Percentiles rank a stretch among this genome's conserved stretches.
These are phyloP conservation scores for Myxozyma sirexii DNA, from an alignment of 805 yeast genomes.

Conservation along the genomic window DNA sequence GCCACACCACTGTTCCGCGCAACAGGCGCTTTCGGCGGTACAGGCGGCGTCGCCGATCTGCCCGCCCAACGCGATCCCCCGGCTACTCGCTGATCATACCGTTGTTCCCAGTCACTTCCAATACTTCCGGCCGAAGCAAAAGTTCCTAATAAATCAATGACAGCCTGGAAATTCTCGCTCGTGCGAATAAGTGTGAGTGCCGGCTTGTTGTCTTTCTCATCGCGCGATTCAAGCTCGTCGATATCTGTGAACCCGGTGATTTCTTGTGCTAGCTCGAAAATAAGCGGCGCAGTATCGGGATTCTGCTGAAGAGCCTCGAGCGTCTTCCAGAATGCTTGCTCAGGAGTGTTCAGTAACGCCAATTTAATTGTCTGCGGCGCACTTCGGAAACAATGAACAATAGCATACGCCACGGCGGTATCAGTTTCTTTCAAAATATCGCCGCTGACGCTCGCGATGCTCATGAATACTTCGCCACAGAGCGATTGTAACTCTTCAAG, in stretches of 20 bases:
- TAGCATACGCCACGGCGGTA: conserved; percentile 14
- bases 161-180: conserved; percentile 33
- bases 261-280: conserved; percentile 27
- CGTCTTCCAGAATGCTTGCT: conserved; percentile 32
- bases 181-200: conserved; percentile 13
- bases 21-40: neutral
- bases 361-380: conserved; percentile 10
- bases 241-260: conserved; percentile 17
- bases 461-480: conserved; percentile 12
- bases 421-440: conserved; percentile 14
- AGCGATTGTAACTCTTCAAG: conserved; percentile 1
- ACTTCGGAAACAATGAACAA: conserved; percentile 20
- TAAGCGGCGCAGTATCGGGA: conserved; percentile 27
- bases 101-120: conserved; percentile 33
- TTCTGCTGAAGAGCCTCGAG: conserved; percentile 29
- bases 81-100: conserved; percentile 16
- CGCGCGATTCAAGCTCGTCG: conserved; percentile 12
- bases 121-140: conserved; percentile 36
- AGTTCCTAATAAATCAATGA: conserved; percentile 35
- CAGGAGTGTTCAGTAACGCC: conserved; percentile 19
- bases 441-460: conserved; percentile 18
- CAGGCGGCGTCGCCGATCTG: conserved; percentile 24
- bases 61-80: conserved; percentile 7
- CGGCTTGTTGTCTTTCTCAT: conserved; percentile 5
- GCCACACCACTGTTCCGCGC: neutral